Conservation (phyloP, 2,329 filamentous ascomycete species). For the Teratosphaeria pseudoeucalypti region DNA sequence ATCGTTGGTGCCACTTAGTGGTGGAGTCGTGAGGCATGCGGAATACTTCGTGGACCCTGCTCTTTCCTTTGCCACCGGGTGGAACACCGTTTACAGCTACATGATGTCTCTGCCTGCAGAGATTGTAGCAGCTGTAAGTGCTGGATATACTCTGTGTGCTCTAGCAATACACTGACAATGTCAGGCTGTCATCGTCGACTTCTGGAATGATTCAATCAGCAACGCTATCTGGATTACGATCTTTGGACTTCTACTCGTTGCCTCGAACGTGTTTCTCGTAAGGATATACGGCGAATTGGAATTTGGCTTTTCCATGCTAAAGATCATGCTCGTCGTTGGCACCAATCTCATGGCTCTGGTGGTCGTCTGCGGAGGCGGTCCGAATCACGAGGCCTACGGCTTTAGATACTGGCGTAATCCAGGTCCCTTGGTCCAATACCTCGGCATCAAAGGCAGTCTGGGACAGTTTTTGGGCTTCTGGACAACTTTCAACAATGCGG, state of each 20-base stretch:
- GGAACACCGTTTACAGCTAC: slow-evolving; percentile 20
- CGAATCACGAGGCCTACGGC: slow-evolving; percentile 29
- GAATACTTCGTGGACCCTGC: slow-evolving; percentile 30
- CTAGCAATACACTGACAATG: background rate
- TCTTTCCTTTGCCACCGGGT: slow-evolving; percentile 24
- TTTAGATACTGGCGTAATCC: slow-evolving; percentile 35
- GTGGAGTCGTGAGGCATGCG: slow-evolving; percentile 28
- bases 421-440: slow-evolving; percentile 28
- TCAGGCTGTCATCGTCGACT: slow-evolving; percentile 11
- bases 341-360: slow-evolving; percentile 23
- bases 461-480: slow-evolving; percentile 33
- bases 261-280: slow-evolving; percentile 9
- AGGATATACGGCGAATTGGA: slow-evolving; percentile 22
- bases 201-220: slow-evolving; percentile 8
- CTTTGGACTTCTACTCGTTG: slow-evolving; percentile 9
- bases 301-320: slow-evolving; percentile 36
- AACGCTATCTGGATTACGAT: slow-evolving; percentile 13
- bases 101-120: slow-evolving; percentile 14
- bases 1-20: slow-evolving; percentile 28
- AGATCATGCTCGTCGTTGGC: slow-evolving; percentile 26
- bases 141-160: background rate
- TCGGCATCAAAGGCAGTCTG: slow-evolving; percentile 18
- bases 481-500: slow-evolving; percentile 53
- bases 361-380: slow-evolving; percentile 27
- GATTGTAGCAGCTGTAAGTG: slow-evolving; percentile 12